Base-by-base conservation (phyloP, 1,139 yeast genomes). In the Debaryomyces sp. region DNA sequence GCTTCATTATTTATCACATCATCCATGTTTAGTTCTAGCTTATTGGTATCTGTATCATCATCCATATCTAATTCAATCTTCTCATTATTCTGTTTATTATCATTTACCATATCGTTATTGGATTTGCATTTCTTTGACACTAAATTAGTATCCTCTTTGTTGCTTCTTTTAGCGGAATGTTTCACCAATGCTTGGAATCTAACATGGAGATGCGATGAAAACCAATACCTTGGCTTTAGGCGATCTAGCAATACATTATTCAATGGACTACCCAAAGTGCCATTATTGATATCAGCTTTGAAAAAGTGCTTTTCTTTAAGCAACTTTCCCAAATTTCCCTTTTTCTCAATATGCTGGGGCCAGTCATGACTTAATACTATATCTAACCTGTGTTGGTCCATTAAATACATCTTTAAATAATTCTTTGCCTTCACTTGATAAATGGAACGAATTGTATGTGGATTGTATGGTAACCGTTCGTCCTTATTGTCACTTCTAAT, bases 151-250 rank as follows among this genome's bases (percentile, higher is more conserved):
- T 5, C 21, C 13, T 44, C 44, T 12, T 39, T 35, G 7, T 43
- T 30, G 21, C 29, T 23, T 22, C 45, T 27, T 23, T 42, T 37
- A 5, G 41, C 4, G 21, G 17, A 43, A 39, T 61, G 61, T 6
- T 49, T 51, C 8, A 73, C 70, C 3, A 32, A 48, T 0, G 97
- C 97, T 12, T 72, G 75, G 60, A 82, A 94, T 47, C 73, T 71
- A 1, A 87, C 92, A 67, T 94, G 99, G 50, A 94, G 67, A 71
- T 94, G 99, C 2, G 96, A 96, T 54, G 96, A 82, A 53, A 89
- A 81, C 99, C 98, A 94, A 63, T 80, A 75, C 21, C 66, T 55
- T 0, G 99, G 98, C 58, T 70, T 73, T 50, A 91, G 57, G 12
- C 63, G 58, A 37, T 73, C 61, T 51, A 94, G 64, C 29, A 92